Conservation (phyloP, 1,284 basidiomycete species). For the Phylloboletellus chloephorus region DNA sequence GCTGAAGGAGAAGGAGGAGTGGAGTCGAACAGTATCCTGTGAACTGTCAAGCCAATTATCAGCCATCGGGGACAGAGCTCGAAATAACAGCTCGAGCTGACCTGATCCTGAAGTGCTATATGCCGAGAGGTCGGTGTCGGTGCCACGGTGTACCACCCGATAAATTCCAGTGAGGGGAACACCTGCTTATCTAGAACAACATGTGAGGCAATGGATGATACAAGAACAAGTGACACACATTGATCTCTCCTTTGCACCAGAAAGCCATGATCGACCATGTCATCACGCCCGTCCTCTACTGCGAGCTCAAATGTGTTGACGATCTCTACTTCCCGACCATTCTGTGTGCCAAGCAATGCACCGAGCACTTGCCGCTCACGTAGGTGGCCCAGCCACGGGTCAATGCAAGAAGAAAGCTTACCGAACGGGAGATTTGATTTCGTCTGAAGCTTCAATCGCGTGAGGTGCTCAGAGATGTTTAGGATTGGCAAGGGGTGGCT, state of each 20-base stretch:
- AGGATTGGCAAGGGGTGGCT: constrained; percentile 96
- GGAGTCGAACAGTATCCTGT: constrained; percentile 70
- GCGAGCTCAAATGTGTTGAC: constrained; percentile 94
- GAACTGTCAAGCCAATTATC: constrained; percentile 43
- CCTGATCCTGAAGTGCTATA: constrained; percentile 82
- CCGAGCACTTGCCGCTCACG: constrained; percentile 65
- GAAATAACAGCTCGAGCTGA: constrained; percentile 28
- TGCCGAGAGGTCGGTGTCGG: constrained; percentile 66
- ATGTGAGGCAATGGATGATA: constrained; percentile 8
- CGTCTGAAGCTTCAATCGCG: constrained; percentile 74
- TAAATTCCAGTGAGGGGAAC: constrained; percentile 92
- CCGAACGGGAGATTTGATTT: constrained; percentile 60
- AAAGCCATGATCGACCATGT: constrained; percentile 75
- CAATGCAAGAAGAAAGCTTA: constrained; percentile 31
- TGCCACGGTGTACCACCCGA: constrained; percentile 95
- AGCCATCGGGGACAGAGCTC: neutral
- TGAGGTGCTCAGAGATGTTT: constrained; percentile 94
- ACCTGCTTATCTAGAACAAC: constrained; percentile 82
- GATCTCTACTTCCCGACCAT: constrained; percentile 91
- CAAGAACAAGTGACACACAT: constrained; percentile 51
- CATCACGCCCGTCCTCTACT: constrained; percentile 45
- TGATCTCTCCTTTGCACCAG: constrained; percentile 81
- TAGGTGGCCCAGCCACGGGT: neutral
- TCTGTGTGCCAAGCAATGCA: constrained; percentile 90
- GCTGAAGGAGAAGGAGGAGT: constrained; percentile 68